Evolutionary conservation across 1,284 basidiomycete genomes (phyloP), one percentile per base, ranked within the genome.

Genomic region (Austropuccinia psidii): DNA sequence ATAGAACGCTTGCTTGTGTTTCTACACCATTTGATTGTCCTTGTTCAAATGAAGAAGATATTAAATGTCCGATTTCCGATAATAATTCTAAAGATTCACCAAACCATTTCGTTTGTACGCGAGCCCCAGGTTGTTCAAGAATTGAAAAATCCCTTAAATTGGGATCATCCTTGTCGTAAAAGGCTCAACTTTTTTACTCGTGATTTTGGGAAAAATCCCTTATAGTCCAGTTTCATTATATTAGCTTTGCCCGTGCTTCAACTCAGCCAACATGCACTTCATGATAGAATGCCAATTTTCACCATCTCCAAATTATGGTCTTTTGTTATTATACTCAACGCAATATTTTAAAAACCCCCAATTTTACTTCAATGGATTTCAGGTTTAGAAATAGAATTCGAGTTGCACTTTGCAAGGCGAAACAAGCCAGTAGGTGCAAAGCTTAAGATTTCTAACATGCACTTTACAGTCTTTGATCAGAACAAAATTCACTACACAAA

Each of bases 71-170:
- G 11, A 49, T 66, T 8, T 33, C 43, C 6, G 33, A 49, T n/a
- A n/a, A n/a, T n/a, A n/a, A n/a, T n/a, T n/a, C n/a, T n/a, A n/a
- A n/a, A n/a, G n/a, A n/a, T n/a, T n/a, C n/a, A n/a, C n/a, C n/a
- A n/a, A n/a, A n/a, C 24, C 50, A 29, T 37, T 73, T 64, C 45
- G 21, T 73, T 31, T 73, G 70, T 73, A 73, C 58, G 31, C n/a
- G 70, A 62, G 37, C 58, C 43, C 58, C 58, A 29, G 70, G 60
- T 21, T 73, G 70, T 43, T 33, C 13, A 7, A 13, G 11, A 13
- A 49, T 73, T n/a, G 45, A 73, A n/a, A 41, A 29, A 47, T 58
- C 70, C n/a, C 60, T 73, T 41, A 37, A 29, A 9, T 49, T 72
- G 33, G 57, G 57, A 21, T 45, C 41, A n/a, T 11, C 41, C 41